Conservation (phyloP, 495 filamentous ascomycete genomes). For the Hypomontagnella submonticulosa region DNA sequence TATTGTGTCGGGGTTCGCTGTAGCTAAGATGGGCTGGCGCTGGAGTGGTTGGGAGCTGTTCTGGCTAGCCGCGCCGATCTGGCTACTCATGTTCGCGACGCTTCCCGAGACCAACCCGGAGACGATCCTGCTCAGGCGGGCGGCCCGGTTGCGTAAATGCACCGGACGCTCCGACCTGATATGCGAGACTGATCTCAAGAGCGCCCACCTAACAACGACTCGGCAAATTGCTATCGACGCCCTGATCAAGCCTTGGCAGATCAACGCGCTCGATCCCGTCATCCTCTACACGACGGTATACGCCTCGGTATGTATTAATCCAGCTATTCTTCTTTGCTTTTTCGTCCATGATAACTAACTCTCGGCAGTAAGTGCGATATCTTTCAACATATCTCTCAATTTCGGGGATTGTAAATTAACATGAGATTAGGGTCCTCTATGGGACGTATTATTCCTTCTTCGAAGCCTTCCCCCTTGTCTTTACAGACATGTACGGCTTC, state of each 20-base stretch:
- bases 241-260: constrained; percentile 69
- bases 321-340: too few relatives aligned
- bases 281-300: constrained; percentile 72
- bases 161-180: constrained; percentile 53
- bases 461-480: constrained; percentile 79
- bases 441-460: constrained; percentile 85
- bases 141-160: constrained; percentile 53
- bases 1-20: constrained; percentile 66
- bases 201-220: constrained; percentile 58
- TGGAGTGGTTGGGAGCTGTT: constrained; percentile 65
- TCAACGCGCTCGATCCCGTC: constrained; percentile 70
- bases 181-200: constrained; percentile 64
- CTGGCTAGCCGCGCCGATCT: constrained; percentile 61
- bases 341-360: too few relatives aligned
- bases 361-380: too few relatives aligned
- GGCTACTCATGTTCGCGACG: constrained; percentile 55
- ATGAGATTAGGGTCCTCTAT: constrained; percentile 59
- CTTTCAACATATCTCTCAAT: too few relatives aligned
- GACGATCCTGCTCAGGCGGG: constrained; percentile 55
- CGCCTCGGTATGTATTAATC: constrained; percentile 52
- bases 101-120: constrained; percentile 61
- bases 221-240: constrained; percentile 62
- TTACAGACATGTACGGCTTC: constrained; percentile 74
- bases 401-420: too few relatives aligned
- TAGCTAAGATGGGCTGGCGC: constrained; percentile 61